Evolutionary conservation across 108 stramenopile species (phyloP), one percentile per base, ranked within the genome.

Genomic region (Mediolabrus comicus): DNA sequence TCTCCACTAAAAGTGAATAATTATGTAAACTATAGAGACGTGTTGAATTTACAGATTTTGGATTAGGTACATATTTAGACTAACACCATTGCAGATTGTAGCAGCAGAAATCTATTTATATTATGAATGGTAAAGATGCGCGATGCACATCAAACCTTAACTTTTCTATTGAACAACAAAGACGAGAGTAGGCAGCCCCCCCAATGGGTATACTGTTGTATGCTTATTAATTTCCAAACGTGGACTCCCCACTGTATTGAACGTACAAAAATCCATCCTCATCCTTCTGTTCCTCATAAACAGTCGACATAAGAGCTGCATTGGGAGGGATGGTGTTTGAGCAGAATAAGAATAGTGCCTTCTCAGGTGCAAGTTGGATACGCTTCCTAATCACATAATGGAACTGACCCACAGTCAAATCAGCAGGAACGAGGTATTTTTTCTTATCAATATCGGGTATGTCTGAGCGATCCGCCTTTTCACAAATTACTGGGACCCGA

Each of bases 401-500:
- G 72, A 98, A 99, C 72, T 99, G 99, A 6, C 97, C 97, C 36
- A 96, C 94, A 6, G 96, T 97, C 67, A 98, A 77, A 81, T 98
- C 98, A 2, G 92, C 87, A 4, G 98, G 98, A 19, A 98, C 98
- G 56, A 97, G 81, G 74, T 97, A 97, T 75, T 94, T 96, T 72
- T 99, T 98, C 88, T 99, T 99, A 82, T 98, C 99, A 81, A 99
- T 99, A 62, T 99, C 99, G 24, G 97, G 97, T 74, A 98, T 95
- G 62, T 98, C 97, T n/a, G 85, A 83, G 62, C 92, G 89, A 72
- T 94, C 93, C 0, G 97, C 96, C 84, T 96, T 97, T 81, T 98
- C 97, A 85, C 97, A 98, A 75, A 98, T 99, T 6, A 99, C 98
- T 11, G 99, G 99, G 14, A 99, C 94, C 22, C 99, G 92, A 72